These are phyloP conservation scores for Arthroderma sp. DNA, from an alignment of 2,329 filamentous ascomycete genomes.

Conservation along the genomic window DNA sequence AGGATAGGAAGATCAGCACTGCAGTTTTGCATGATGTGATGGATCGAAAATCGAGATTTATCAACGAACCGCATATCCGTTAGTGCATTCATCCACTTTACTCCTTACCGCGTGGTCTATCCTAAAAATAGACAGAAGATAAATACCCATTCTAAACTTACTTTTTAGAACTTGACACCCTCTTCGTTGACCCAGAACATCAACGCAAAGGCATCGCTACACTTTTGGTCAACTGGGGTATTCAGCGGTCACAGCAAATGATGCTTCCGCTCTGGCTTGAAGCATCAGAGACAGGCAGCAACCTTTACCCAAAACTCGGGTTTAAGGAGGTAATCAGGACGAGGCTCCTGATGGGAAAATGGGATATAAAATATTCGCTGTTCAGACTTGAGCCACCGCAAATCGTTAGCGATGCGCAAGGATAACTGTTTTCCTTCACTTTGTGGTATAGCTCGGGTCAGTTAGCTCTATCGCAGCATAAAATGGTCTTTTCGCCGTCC, in stretches of 20 bases:
- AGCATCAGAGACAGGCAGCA: conserved; percentile 4
- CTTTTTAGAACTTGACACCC: conserved; percentile 8
- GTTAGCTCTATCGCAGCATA: too few relatives aligned
- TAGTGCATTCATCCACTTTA: conserved; percentile 2
- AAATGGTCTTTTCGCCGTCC: too few relatives aligned
- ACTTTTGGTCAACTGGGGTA: conserved; percentile 11
- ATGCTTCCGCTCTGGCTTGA: conserved; percentile 11
- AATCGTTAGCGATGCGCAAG: background rate
- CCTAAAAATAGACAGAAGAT: too few relatives aligned
- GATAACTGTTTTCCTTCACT: background rate
- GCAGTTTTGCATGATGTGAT: conserved; percentile 6
- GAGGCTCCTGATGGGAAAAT: conserved; percentile 5
- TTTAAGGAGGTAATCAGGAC: conserved; percentile 6
- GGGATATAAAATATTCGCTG: conserved; percentile 10
- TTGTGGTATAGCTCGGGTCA: too few relatives aligned
- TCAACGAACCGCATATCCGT: conserved; percentile 10
- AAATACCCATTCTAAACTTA: too few relatives aligned
- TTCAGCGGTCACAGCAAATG: conserved; percentile 9
- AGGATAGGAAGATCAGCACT: conserved; percentile 6
- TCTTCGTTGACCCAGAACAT: conserved; percentile 12
- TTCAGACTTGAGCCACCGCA: conserved; percentile 5
- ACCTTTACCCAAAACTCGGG: conserved; percentile 6
- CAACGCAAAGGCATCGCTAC: conserved; percentile 10
- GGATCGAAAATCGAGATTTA: conserved; percentile 6
- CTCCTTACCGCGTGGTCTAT: background rate